phyloP scores from a whole-genome alignment of 2,329 filamentous ascomycete species.

The Waltergamsia citrina region DNA sequence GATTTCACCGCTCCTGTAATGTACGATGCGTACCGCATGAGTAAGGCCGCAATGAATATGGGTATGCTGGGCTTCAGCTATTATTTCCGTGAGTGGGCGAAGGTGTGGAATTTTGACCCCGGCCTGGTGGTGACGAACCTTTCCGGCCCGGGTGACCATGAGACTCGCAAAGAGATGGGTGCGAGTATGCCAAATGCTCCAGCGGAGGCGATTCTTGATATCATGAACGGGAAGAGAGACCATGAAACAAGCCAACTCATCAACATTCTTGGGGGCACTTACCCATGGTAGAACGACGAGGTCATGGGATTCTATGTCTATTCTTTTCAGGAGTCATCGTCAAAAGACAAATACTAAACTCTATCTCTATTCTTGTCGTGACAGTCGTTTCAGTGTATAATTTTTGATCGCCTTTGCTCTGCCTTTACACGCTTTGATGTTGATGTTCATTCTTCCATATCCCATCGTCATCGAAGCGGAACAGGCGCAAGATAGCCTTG shows the following conservation, averaged over 20 bases:
- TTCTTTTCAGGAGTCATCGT: no score
- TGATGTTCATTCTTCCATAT: conserved; percentile 1
- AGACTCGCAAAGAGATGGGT: background rate
- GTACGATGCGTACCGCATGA: conserved; percentile 3
- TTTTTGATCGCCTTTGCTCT: background rate
- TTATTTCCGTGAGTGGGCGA: conserved; percentile 17
- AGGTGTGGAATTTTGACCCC: conserved; percentile 21
- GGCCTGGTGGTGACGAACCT: conserved; percentile 22
- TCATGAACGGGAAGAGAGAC: conserved; percentile 3
- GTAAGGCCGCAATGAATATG: conserved; percentile 15
- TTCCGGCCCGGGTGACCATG: conserved; percentile 11
- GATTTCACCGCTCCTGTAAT: background rate
- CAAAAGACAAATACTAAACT: no score
- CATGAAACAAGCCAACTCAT: background rate
- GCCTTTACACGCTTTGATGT: background rate
- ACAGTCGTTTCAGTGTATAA: background rate
- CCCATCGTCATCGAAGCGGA: conserved; percentile 36
- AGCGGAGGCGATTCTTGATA: background rate
- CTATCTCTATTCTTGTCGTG: background rate
- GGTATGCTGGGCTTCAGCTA: conserved; percentile 16
- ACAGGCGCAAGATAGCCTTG: conserved; percentile 54
- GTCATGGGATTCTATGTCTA: background rate
- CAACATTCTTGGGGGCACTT: background rate
- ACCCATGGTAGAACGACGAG: conserved; percentile 1
- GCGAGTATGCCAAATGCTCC: background rate